phyloP scores from a whole-genome alignment of 164 flowering plant genomes.

The Tetrastigma voinierianum region DNA sequence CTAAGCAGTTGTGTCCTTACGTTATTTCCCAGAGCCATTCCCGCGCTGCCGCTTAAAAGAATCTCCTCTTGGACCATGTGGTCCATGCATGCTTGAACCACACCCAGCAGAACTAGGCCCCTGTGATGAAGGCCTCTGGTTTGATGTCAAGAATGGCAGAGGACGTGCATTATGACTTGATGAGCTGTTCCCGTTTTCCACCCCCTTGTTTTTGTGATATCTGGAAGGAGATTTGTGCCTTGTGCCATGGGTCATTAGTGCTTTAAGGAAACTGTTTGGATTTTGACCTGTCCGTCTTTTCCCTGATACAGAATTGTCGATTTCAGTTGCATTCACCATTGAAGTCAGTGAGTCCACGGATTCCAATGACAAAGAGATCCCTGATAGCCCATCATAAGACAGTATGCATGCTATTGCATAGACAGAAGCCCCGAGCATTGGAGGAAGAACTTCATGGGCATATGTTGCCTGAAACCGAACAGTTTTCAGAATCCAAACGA shows the following conservation, averaged over 20 bases:
- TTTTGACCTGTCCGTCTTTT: constrained; percentile 14
- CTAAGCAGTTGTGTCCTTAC: not conserved
- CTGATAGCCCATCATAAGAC: constrained; percentile 66
- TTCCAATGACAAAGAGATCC: constrained; percentile 32
- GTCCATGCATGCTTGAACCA: constrained; percentile 11
- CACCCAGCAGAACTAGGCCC: constrained; percentile 17
- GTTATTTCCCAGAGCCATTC: constrained; percentile 15
- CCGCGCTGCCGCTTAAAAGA: constrained; percentile 43
- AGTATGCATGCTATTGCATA: constrained; percentile 68
- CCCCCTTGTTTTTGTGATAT: constrained; percentile 11
- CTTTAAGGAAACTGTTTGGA: constrained; percentile 23
- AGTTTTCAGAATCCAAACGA: not conserved
- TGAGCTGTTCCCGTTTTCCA: constrained; percentile 1
- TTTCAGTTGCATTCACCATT: constrained; percentile 36
- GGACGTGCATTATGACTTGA: constrained; percentile 4
- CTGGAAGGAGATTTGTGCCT: constrained; percentile 7
- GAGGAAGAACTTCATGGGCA: constrained; percentile 64
- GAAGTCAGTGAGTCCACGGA: constrained; percentile 41
- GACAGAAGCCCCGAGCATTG: constrained; percentile 60
- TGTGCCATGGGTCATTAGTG: constrained; percentile 16
- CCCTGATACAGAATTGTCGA: constrained; percentile 20
- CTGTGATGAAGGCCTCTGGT: not conserved
- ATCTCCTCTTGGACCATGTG: constrained; percentile 20
- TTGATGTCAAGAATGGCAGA: not conserved
- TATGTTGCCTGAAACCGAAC: constrained; percentile 44